Conservation (phyloP, 2,329 filamentous ascomycete genomes). For the Fusarium ramigenum region DNA sequence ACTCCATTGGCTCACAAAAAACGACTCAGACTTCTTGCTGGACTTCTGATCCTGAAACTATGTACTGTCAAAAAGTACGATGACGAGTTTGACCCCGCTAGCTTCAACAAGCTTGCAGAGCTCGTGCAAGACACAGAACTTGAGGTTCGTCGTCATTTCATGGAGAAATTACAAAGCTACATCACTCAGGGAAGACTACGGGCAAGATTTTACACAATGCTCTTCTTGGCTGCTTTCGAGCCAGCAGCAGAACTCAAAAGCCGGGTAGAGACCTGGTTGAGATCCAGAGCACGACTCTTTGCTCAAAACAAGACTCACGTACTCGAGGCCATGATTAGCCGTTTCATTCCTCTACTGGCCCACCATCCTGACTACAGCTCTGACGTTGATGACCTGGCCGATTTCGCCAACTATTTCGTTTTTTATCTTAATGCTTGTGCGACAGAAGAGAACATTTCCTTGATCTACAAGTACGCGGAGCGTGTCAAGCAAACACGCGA, state of each 20-base stretch:
- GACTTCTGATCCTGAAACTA: constrained; percentile 83
- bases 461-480: constrained; percentile 93
- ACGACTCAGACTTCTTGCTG: constrained; percentile 82
- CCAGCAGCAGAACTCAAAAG: constrained; percentile 77
- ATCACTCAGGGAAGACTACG: constrained; percentile 77
- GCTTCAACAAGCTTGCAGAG: constrained; percentile 84
- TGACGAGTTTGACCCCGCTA: constrained; percentile 72
- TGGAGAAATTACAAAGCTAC: constrained; percentile 90
- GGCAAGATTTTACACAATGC: constrained; percentile 84
- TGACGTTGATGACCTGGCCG: constrained; percentile 73
- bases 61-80: constrained; percentile 82
- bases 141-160: constrained; percentile 80
- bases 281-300: constrained; percentile 78
- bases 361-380: constrained; percentile 90
- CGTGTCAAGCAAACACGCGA: constrained; percentile 91
- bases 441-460: constrained; percentile 84
- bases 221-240: constrained; percentile 93
- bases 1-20: constrained; percentile 83
- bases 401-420: constrained; percentile 88
- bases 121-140: constrained; percentile 81
- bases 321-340: constrained; percentile 83
- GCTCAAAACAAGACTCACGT: constrained; percentile 66
- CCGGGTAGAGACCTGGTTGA: constrained; percentile 86
- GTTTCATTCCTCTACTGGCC: constrained; percentile 86
- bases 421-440: constrained; percentile 88